Percentiles rank a stretch among this genome's conserved stretches.
Evolutionary conservation across 202 grass and related monocot genomes (phyloP).

Genomic region (Sporobolus alterniflorus): DNA sequence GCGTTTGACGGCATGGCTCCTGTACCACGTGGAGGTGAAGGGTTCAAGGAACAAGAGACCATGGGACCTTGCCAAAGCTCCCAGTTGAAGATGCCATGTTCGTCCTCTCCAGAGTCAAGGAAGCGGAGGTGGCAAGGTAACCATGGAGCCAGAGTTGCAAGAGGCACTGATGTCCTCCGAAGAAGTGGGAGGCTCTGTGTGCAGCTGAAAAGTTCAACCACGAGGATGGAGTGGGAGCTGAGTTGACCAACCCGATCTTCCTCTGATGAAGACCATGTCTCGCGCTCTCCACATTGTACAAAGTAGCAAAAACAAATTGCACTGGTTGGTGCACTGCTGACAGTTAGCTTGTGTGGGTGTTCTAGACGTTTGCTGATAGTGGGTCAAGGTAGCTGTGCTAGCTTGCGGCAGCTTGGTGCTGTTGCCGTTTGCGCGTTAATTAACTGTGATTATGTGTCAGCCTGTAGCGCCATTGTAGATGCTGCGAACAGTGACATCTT

Average conservation of each 20-base stretch:
- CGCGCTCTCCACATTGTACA: constrained; percentile 23
- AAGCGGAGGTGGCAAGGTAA: not conserved
- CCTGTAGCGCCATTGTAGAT: not conserved
- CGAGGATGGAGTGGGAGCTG: constrained; percentile 40
- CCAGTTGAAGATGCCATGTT: not conserved
- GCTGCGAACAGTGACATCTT: not conserved
- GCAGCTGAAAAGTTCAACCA: constrained; percentile 67
- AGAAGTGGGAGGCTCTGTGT: constrained; percentile 46
- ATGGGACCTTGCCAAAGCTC: constrained; percentile 36
- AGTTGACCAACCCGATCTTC: constrained; percentile 38
- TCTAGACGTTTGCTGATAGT: not conserved
- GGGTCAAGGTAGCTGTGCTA: not conserved
- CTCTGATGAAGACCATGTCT: not conserved
- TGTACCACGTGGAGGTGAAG: constrained; percentile 15
- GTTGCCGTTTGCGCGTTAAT: not conserved
- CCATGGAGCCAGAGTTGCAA: constrained; percentile 2
- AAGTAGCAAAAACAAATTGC: not conserved
- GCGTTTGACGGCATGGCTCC: constrained; percentile 37
- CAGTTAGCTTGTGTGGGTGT: constrained; percentile 14
- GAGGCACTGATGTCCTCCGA: constrained; percentile 18
- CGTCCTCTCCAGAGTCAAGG: constrained; percentile 36
- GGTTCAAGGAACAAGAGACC: constrained; percentile 31
- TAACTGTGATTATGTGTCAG: not conserved
- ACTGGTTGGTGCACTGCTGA: not conserved
- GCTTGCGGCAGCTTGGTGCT: not conserved